Evolutionary conservation across 2,329 filamentous ascomycete genomes (phyloP).

Genomic region (Colletotrichum tofieldiae): DNA sequence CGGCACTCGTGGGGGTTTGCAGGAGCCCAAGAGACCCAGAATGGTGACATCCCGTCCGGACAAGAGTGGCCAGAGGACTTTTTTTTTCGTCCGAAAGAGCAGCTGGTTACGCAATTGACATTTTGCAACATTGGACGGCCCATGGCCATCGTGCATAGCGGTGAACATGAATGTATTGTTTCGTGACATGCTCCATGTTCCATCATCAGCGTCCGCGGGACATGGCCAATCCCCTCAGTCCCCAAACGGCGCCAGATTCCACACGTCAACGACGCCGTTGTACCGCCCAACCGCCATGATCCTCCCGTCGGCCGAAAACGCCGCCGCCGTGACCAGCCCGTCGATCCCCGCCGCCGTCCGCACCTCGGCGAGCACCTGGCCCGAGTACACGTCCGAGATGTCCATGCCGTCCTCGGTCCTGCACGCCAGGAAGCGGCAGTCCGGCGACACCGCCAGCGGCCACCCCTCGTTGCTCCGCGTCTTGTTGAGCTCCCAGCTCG

Average conservation of each 20-base stretch:
- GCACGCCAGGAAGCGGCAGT: slow-evolving; percentile 56
- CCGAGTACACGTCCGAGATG: slow-evolving; percentile 56
- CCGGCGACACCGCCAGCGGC: slow-evolving; percentile 58
- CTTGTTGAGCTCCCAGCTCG: slow-evolving; percentile 54
- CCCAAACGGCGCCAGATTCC: slow-evolving; percentile 45
- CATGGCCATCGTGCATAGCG: not conserved
- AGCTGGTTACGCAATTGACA: not conserved
- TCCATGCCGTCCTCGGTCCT: slow-evolving; percentile 61
- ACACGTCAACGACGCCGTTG: slow-evolving; percentile 54
- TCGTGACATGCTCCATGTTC: too few relatives aligned
- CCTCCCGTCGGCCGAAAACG: slow-evolving; percentile 52
- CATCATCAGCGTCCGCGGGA: not conserved
- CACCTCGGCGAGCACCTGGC: slow-evolving; percentile 50
- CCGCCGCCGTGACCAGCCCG: slow-evolving; percentile 53
- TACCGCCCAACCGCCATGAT: slow-evolving; percentile 54
- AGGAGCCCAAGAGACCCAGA: not conserved
- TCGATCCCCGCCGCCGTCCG: slow-evolving; percentile 37
- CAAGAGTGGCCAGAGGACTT: too few relatives aligned
- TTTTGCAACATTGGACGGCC: slow-evolving; percentile 3
- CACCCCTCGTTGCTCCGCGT: slow-evolving; percentile 56
- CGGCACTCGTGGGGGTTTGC: too few relatives aligned
- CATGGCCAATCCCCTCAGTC: not conserved
- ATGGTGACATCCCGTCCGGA: not conserved
- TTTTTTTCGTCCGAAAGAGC: not conserved
- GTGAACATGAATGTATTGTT: not conserved